Percentiles rank a stretch among this genome's conserved stretches.
These are phyloP conservation scores for Pseudozyma pruni DNA, from an alignment of 1,284 basidiomycete genomes.

Conservation along the genomic window DNA sequence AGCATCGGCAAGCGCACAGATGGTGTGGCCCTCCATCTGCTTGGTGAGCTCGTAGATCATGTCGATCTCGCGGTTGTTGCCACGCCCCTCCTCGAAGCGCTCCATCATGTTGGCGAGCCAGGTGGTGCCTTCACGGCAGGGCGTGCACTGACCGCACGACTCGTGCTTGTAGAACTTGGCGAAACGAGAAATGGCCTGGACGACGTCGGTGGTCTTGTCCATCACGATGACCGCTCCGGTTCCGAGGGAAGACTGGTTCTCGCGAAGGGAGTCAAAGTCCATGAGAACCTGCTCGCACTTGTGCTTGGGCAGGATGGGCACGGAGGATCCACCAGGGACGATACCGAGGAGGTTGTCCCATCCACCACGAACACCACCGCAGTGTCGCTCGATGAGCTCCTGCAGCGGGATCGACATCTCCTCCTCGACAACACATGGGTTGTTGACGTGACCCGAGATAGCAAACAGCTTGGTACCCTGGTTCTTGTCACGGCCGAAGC, in stretches of 20 bases:
- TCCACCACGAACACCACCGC: slow-evolving; percentile 90
- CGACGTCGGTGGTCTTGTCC: slow-evolving; percentile 95
- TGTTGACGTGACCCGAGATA: slow-evolving; percentile 96
- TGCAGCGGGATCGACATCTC: slow-evolving; percentile 97
- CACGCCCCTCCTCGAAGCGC: slow-evolving; percentile 82
- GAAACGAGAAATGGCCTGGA: slow-evolving; percentile 87
- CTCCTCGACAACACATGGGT: slow-evolving; percentile 97
- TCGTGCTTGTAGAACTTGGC: slow-evolving; percentile 83
- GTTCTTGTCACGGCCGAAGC: slow-evolving; percentile 91
- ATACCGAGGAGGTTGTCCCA: slow-evolving; percentile 97
- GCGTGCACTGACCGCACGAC: slow-evolving; percentile 97
- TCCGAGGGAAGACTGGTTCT: slow-evolving; percentile 91
- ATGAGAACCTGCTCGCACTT: slow-evolving; percentile 72
- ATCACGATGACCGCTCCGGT: slow-evolving; percentile 99
- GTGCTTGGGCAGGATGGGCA: slow-evolving; percentile 86
- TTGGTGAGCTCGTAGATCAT: slow-evolving; percentile 76
- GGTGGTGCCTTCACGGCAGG: slow-evolving; percentile 84
- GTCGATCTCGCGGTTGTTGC: slow-evolving; percentile 92
- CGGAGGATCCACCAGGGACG: slow-evolving; percentile 92
- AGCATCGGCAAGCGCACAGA: slow-evolving; percentile 95
- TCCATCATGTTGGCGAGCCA: slow-evolving; percentile 68
- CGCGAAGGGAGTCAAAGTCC: slow-evolving; percentile 98
- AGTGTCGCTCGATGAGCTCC: slow-evolving; percentile 95
- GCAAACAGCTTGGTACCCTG: slow-evolving; percentile 96
- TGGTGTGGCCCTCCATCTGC: slow-evolving; percentile 87